Percentiles rank a stretch among this genome's conserved stretches.
Evolutionary conservation across 495 filamentous ascomycete genomes (phyloP).

Genomic region (Talaromyces ruber): DNA sequence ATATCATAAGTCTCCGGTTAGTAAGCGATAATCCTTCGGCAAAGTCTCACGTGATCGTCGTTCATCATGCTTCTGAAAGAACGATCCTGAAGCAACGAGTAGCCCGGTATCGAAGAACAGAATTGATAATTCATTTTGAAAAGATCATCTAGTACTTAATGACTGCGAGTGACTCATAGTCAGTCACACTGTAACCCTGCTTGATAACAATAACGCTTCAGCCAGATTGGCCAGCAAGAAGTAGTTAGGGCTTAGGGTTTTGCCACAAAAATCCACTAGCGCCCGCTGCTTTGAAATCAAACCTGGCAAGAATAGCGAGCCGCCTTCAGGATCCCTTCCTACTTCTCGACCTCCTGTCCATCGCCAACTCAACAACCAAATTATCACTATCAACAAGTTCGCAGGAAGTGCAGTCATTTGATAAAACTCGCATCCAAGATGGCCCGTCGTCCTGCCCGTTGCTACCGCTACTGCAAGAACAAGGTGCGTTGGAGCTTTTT

Average conservation of each 20-base stretch:
- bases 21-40: not conserved
- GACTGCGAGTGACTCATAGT: not conserved
- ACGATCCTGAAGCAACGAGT: not conserved
- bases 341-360: conserved; percentile 32
- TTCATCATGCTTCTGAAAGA: not conserved
- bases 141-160: not conserved
- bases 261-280: conserved; percentile 29
- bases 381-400: conserved; percentile 19
- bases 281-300: conserved; percentile 43
- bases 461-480: conserved; percentile 99
- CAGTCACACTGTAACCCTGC: not conserved
- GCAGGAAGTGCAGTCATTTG: conserved; percentile 46
- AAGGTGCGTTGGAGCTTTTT: conserved; percentile 59
- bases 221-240: not conserved
- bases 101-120: not conserved
- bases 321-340: conserved; percentile 21
- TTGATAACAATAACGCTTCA: not conserved
- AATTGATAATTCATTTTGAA: not conserved
- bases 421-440: conserved; percentile 65
- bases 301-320: conserved; percentile 22
- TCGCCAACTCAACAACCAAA: conserved; percentile 23
- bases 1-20: not conserved
- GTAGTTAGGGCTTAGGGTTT: conserved; percentile 38
- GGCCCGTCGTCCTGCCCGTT: conserved; percentile 96
- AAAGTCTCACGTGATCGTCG: not conserved